Conservation (phyloP, 495 filamentous ascomycete genomes). For the Annulohypoxylon bovei region DNA sequence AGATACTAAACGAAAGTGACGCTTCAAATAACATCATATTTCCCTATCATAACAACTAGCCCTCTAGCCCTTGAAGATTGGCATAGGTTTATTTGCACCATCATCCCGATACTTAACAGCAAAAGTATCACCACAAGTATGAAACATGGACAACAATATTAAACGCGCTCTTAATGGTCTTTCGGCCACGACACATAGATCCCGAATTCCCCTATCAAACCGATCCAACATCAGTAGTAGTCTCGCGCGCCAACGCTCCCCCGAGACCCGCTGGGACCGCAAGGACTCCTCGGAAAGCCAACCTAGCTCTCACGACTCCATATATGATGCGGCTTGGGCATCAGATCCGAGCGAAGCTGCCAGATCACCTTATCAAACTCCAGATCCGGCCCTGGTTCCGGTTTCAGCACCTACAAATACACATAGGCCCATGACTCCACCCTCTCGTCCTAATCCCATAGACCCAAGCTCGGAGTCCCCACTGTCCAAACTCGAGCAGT, state of each 20-base stretch:
- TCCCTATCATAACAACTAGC: conserved; percentile 28
- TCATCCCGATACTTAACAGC: conserved; percentile 28
- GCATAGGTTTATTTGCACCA: conserved; percentile 27
- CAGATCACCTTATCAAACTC: conserved; percentile 39
- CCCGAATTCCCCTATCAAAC: conserved; percentile 40
- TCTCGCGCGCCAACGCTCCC: conserved; percentile 7
- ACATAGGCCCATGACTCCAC: conserved; percentile 31
- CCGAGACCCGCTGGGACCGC: conserved; percentile 41
- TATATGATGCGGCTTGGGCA: conserved; percentile 49
- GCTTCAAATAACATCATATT: conserved; percentile 14
- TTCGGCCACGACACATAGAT: conserved; percentile 16
- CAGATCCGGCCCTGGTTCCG: conserved; percentile 21
- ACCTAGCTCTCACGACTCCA: conserved; percentile 50
- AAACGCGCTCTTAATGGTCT: conserved; percentile 8
- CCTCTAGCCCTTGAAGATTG: conserved; percentile 21
- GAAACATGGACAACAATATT: conserved; percentile 32
- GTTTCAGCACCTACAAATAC: not conserved
- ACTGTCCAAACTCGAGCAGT: conserved; percentile 28
- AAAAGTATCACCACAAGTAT: conserved; percentile 33
- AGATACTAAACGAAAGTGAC: not conserved
- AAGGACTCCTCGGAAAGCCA: conserved; percentile 51
- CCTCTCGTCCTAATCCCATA: conserved; percentile 17
- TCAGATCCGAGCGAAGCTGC: conserved; percentile 40
- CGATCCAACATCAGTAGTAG: conserved; percentile 27
- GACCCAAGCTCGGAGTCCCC: conserved; percentile 41